Evolutionary conservation across 805 yeast genomes (phyloP).

Genomic region (Cyberlindnera maritima): DNA sequence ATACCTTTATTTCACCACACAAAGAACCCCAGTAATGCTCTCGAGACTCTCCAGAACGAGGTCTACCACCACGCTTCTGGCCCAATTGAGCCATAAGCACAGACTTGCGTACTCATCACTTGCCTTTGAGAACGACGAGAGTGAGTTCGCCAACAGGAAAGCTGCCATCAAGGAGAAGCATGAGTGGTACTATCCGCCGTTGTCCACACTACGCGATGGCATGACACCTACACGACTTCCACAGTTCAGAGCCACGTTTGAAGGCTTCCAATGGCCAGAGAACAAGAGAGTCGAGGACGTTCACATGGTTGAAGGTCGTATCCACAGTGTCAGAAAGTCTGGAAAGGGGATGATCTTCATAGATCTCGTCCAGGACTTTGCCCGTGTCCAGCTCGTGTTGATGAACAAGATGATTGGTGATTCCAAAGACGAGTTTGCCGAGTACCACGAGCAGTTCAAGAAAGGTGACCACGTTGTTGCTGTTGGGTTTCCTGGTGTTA

Average conservation of each 20-base stretch:
- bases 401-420: slow-evolving; percentile 47
- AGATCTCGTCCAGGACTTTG: slow-evolving; percentile 62
- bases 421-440: slow-evolving; percentile 40
- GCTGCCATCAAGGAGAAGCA: slow-evolving; percentile 13
- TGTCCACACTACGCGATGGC: slow-evolving; percentile 16
- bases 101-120: slow-evolving; percentile 11
- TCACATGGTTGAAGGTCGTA: slow-evolving; percentile 48
- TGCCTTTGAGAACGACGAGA: slow-evolving; percentile 20
- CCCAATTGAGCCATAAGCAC: background rate
- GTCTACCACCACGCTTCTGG: background rate
- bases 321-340: slow-evolving; percentile 54
- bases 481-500: slow-evolving; percentile 68
- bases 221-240: slow-evolving; percentile 34
- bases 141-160: slow-evolving; percentile 27
- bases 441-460: slow-evolving; percentile 40
- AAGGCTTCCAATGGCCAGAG: slow-evolving; percentile 23
- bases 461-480: slow-evolving; percentile 73
- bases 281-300: slow-evolving; percentile 24
- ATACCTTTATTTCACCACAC: background rate
- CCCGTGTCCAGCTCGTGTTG: slow-evolving; percentile 59
- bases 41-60: background rate
- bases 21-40: slow-evolving; percentile 3
- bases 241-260: slow-evolving; percentile 35
- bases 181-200: slow-evolving; percentile 25
- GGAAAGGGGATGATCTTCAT: slow-evolving; percentile 70